Conservation (phyloP, 2,329 filamentous ascomycete genomes). For the Dryadomyces sulphureus region DNA sequence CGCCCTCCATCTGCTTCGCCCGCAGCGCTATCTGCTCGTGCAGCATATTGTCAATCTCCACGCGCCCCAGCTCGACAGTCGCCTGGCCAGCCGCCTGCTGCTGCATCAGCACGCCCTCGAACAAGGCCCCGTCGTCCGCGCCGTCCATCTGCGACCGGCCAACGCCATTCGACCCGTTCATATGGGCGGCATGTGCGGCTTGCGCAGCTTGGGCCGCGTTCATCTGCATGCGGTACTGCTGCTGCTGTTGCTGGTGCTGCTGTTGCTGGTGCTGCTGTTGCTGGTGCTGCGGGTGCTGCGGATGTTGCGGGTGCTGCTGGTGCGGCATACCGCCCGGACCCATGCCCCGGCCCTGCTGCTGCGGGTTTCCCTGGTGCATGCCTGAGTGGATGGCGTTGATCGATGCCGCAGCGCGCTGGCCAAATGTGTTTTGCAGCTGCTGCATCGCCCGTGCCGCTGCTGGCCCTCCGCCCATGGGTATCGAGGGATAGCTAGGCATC, state of each 20-base stretch:
- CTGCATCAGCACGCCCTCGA: slow-evolving; percentile 44
- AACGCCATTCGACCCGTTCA: slow-evolving; percentile 27
- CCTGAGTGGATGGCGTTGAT: slow-evolving; percentile 46
- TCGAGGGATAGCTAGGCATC: slow-evolving; percentile 19
- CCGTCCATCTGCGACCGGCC: slow-evolving; percentile 59
- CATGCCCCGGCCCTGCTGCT: slow-evolving; percentile 8
- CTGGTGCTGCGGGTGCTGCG: too few relatives aligned
- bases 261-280: too few relatives aligned
- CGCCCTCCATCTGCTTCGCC: slow-evolving; percentile 57
- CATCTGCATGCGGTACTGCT: slow-evolving; percentile 20
- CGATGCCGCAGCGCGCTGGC: slow-evolving; percentile 47
- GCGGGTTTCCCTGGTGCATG: slow-evolving; percentile 14
- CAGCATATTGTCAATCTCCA: slow-evolving; percentile 55
- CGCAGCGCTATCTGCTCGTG: slow-evolving; percentile 51
- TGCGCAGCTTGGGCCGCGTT: slow-evolving; percentile 9
- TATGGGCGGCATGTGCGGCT: slow-evolving; percentile 16
- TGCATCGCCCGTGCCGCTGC: slow-evolving; percentile 41
- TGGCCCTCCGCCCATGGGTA: slow-evolving; percentile 14
- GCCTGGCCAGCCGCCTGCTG: slow-evolving; percentile 37
- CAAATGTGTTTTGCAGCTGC: slow-evolving; percentile 45
- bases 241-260: too few relatives aligned
- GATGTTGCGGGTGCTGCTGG: too few relatives aligned
- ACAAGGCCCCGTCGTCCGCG: slow-evolving; percentile 42
- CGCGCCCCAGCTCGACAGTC: slow-evolving; percentile 37
- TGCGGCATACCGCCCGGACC: slow-evolving; percentile 7